Evolutionary conservation across 768 basidiomycete species (phyloP), one percentile per base, ranked within the genome.

Genomic region (Leucocoprinus leucothites): DNA sequence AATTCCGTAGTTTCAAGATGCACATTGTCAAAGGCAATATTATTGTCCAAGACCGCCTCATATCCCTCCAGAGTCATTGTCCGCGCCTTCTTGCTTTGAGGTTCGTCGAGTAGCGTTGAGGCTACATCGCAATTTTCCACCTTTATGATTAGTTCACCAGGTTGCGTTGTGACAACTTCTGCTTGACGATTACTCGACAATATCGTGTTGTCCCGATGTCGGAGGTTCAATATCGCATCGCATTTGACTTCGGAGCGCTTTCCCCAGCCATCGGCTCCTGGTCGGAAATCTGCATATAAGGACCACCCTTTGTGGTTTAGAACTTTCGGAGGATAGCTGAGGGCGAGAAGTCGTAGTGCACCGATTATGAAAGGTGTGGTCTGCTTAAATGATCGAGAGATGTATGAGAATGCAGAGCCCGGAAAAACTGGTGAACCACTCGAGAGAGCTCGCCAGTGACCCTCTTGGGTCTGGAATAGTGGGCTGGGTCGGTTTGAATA

Each of bases 261-360:
- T 4, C 95, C 95, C 95, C 95, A 98, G 22, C 82, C 85, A 24
- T 83, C 83, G 0, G 85, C 85, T 11, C 77, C 75, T 9, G 95
- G 95, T 56, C 95, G 85, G 68, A 98, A 97, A 16, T 90, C 87
- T 22, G 84, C 81, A 66, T 98, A 98, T 41, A 98, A 74, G 18
- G 77, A 71, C 74, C 89, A 94, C 8, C 87, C 96, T 53, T 77
- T 72, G 45, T 65, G 66, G 63, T 86, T 88, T 18, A 92, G 74
- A 48, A 87, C 84, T 43, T 76, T 65, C 0, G 80, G 73, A 7
- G 73, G 58, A 60, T 82, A 90, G 58, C 81, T 86, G 28, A 76
- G 70, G 3, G 84, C 86, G 34, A 92, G 74, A 26, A 91, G 73
- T 51, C 80, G 82, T 61, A 94, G 69, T 3, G 90, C 85, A 4